These are phyloP conservation scores for Trichosporon sp. DNA, from an alignment of 1,284 basidiomycete genomes.

Conservation along the genomic window DNA sequence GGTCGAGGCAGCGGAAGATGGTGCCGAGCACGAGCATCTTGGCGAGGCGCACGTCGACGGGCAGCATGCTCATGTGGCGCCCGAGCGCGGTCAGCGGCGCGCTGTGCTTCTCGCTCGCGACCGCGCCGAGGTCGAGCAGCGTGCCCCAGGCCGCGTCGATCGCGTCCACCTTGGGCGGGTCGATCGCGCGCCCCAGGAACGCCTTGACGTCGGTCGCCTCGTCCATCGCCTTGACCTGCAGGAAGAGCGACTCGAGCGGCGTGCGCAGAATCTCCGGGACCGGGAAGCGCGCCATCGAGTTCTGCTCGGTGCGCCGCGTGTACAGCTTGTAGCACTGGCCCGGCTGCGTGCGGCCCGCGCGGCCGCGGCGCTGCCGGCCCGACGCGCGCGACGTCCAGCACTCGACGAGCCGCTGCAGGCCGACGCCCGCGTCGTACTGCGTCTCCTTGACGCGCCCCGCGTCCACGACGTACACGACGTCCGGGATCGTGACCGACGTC, in stretches of 20 bases:
- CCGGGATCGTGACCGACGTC: constrained; percentile 92
- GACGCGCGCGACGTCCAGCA: constrained; percentile 66
- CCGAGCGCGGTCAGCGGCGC: constrained; percentile 72
- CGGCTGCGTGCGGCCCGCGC: constrained; percentile 81
- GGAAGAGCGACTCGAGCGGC: constrained; percentile 74
- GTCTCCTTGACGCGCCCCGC: constrained; percentile 86
- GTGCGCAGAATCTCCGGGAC: constrained; percentile 86
- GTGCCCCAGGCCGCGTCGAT: constrained; percentile 74
- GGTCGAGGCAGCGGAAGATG: constrained; percentile 71
- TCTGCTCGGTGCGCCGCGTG: constrained; percentile 65
- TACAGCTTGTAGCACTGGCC: constrained; percentile 79
- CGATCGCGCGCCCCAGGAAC: constrained; percentile 62
- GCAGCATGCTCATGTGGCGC: constrained; percentile 69
- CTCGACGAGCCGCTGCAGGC: constrained; percentile 72
- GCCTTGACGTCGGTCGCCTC: constrained; percentile 76
- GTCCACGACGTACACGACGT: constrained; percentile 80
- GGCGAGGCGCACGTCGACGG: constrained; percentile 80
- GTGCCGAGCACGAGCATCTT: constrained; percentile 88
- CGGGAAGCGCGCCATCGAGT: constrained; percentile 66
- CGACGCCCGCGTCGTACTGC: constrained; percentile 69
- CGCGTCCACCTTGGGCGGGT: constrained; percentile 71
- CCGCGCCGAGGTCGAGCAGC: constrained; percentile 73
- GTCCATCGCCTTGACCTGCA: constrained; percentile 77
- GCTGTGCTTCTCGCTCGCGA: constrained; percentile 59
- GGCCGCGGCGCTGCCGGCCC: constrained; percentile 76